Percentiles rank a stretch among this genome's conserved stretches.
These are phyloP conservation scores for Leccinum fibrillosum DNA, from an alignment of 768 basidiomycete genomes.

Conservation along the genomic window DNA sequence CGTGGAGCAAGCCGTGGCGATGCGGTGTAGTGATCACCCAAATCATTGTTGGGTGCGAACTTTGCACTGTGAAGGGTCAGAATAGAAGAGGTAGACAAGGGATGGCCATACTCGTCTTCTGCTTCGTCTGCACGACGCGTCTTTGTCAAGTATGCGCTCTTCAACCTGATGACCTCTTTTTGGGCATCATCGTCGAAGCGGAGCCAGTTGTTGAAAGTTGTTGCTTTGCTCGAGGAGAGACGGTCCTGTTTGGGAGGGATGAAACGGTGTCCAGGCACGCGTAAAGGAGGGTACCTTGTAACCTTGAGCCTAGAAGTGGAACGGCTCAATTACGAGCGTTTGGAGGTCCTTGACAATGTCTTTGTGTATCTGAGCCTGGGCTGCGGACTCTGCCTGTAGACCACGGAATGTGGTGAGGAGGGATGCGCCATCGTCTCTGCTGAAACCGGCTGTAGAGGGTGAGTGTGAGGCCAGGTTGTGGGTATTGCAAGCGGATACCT, in stretches of 20 bases:
- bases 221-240: slow-evolving; percentile 53
- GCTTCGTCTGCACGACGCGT: slow-evolving; percentile 85
- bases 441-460: slow-evolving; percentile 58
- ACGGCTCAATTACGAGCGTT: slow-evolving; percentile 75
- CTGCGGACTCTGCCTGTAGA: slow-evolving; percentile 66
- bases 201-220: slow-evolving; percentile 64
- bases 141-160: slow-evolving; percentile 74
- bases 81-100: neutral
- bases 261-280: slow-evolving; percentile 8
- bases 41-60: slow-evolving; percentile 71
- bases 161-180: slow-evolving; percentile 64
- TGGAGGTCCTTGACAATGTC: slow-evolving; percentile 72
- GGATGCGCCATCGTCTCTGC: slow-evolving; percentile 82
- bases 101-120: slow-evolving; percentile 79
- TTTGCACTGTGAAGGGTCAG: slow-evolving; percentile 56
- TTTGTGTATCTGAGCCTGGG: slow-evolving; percentile 74
- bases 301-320: slow-evolving; percentile 70
- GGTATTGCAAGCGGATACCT: slow-evolving; percentile 34
- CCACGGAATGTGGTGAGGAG: slow-evolving; percentile 77
- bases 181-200: slow-evolving; percentile 68
- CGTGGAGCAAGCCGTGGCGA: slow-evolving; percentile 67
- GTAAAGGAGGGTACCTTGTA: slow-evolving; percentile 52
- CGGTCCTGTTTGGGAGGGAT: slow-evolving; percentile 47
- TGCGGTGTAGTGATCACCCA: slow-evolving; percentile 74
- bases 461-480: slow-evolving; percentile 4